A percentile compares a stretch with the other conserved stretches of the same genome.
phyloP scores from a whole-genome alignment of 2,329 filamentous ascomycete genomes.

The Colletotrichum australisinense region DNA sequence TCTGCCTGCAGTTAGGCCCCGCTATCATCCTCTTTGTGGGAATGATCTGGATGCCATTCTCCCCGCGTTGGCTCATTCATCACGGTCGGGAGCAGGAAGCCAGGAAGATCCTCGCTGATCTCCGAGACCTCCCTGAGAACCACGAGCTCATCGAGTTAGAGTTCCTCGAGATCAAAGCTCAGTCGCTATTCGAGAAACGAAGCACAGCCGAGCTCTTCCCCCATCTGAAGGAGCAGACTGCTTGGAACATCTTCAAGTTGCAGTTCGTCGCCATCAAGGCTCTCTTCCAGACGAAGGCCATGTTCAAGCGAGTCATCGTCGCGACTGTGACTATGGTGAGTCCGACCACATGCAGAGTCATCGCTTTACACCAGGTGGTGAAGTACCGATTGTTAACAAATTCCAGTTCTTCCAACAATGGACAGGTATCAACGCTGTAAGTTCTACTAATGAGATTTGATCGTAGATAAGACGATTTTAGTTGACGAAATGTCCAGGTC shows the following conservation, averaged over 20 bases:
- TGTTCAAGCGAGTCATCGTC: slow-evolving; percentile 74
- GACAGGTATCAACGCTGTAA: slow-evolving; percentile 65
- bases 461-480: background rate
- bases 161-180: slow-evolving; percentile 85
- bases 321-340: slow-evolving; percentile 72
- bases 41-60: slow-evolving; percentile 85
- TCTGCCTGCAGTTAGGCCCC: slow-evolving; percentile 77
- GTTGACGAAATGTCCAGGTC: slow-evolving; percentile 1
- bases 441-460: background rate
- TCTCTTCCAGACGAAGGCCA: slow-evolving; percentile 72
- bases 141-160: slow-evolving; percentile 80
- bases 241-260: slow-evolving; percentile 73
- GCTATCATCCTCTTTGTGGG: slow-evolving; percentile 74
- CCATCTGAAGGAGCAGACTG: slow-evolving; percentile 67
- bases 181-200: slow-evolving; percentile 81
- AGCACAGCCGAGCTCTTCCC: slow-evolving; percentile 76
- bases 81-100: slow-evolving; percentile 77
- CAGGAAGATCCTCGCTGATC: slow-evolving; percentile 68
- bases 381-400: slow-evolving; percentile 50
- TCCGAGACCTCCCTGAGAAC: slow-evolving; percentile 70
- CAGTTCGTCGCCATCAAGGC: slow-evolving; percentile 75
- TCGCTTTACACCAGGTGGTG: slow-evolving; percentile 39
- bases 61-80: slow-evolving; percentile 80
- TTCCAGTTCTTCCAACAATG: slow-evolving; percentile 38
- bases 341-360: background rate